phyloP scores from a whole-genome alignment of 805 yeast genomes.

The Candida railenensis region DNA sequence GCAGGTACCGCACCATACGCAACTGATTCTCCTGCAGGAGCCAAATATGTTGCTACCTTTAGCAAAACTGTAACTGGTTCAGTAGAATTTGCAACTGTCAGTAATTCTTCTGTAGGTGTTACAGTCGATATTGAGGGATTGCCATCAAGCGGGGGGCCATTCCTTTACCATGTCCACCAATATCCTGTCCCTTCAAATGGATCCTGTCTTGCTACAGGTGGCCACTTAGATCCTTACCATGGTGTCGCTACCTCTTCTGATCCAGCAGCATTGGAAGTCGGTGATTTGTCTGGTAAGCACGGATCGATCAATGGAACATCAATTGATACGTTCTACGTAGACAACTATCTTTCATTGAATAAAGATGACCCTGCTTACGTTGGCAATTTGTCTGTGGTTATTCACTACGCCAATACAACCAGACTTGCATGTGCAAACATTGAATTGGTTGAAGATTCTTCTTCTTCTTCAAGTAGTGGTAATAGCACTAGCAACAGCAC shows the following conservation, averaged over 20 bases:
- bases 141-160: slow-evolving; percentile 38
- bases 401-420: slow-evolving; percentile 30
- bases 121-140: slow-evolving; percentile 30
- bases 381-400: slow-evolving; percentile 36
- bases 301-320: slow-evolving; percentile 32
- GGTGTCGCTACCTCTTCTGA: slow-evolving; percentile 26
- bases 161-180: slow-evolving; percentile 39
- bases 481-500: background rate
- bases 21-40: slow-evolving; percentile 28
- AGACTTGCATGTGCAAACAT: slow-evolving; percentile 42
- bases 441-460: slow-evolving; percentile 3
- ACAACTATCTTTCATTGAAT: slow-evolving; percentile 32
- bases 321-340: slow-evolving; percentile 21
- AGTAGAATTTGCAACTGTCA: slow-evolving; percentile 26
- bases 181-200: slow-evolving; percentile 37
- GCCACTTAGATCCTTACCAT: slow-evolving; percentile 38
- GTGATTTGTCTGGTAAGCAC: slow-evolving; percentile 42
- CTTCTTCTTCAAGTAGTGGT: background rate
- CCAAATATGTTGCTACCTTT: slow-evolving; percentile 28
- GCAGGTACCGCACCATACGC: slow-evolving; percentile 25
- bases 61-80: slow-evolving; percentile 22
- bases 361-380: slow-evolving; percentile 24
- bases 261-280: slow-evolving; percentile 27
- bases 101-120: slow-evolving; percentile 33
- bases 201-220: slow-evolving; percentile 35